Percentiles rank a stretch among this genome's conserved stretches.
Conservation (phyloP, 352 stramenopile genomes). For the Pythium brachiatum region DNA sequence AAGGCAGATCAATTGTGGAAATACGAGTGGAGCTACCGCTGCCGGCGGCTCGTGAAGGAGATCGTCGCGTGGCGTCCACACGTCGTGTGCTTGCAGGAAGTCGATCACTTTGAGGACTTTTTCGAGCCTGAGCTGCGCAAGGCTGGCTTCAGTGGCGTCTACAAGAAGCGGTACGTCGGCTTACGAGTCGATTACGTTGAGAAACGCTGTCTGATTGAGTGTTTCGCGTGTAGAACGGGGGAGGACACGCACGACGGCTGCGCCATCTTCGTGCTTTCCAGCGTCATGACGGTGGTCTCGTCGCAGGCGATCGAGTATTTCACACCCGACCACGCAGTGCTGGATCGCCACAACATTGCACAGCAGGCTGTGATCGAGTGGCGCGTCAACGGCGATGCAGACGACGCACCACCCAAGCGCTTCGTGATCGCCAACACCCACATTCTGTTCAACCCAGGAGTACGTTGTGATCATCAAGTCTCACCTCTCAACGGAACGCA, state of each 20-base stretch:
- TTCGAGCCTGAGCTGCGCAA: conserved; percentile 62
- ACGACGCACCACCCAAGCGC: conserved; percentile 17
- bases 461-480: conserved; percentile 23
- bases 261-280: conserved; percentile 59
- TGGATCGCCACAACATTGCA: conserved; percentile 64
- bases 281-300: conserved; percentile 41
- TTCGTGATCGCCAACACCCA: conserved; percentile 69
- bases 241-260: conserved; percentile 61
- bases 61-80: conserved; percentile 46
- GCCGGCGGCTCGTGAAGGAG: conserved; percentile 43
- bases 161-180: conserved; percentile 49
- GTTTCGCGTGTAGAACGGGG: conserved; percentile 50
- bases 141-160: conserved; percentile 46
- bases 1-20: conserved; percentile 35
- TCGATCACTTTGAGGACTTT: conserved; percentile 71
- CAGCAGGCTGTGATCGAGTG: conserved; percentile 44
- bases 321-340: conserved; percentile 36
- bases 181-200: not conserved
- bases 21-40: conserved; percentile 59
- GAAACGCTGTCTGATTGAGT: no score
- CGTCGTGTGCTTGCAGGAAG: conserved; percentile 66
- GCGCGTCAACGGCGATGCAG: conserved; percentile 7
- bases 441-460: conserved; percentile 68
- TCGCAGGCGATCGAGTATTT: conserved; percentile 46
- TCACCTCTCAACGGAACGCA: not conserved